These are phyloP conservation scores for Domatiomyces globalis DNA, from an alignment of 2,329 filamentous ascomycete species.

Conservation along the genomic window DNA sequence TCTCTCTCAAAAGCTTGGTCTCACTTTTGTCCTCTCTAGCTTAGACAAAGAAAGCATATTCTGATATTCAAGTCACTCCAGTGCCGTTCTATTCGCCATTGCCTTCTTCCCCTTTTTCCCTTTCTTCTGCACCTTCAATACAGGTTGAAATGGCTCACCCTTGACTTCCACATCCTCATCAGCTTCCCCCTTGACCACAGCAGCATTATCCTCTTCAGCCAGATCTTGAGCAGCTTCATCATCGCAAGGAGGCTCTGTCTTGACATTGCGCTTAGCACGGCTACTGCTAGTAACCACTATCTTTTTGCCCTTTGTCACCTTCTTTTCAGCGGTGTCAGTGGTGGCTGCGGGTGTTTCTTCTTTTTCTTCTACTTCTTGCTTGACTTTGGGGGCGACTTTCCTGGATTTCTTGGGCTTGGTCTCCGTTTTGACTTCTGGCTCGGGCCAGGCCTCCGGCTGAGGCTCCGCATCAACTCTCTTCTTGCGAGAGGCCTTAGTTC, in stretches of 20 bases:
- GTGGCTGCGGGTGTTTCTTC: conserved; percentile 5
- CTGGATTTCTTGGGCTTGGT: conserved; percentile 19
- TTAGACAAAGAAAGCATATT: not conserved
- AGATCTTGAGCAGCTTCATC: conserved; percentile 4
- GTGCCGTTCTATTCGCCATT: conserved; percentile 1
- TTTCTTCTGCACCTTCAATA: conserved; percentile 11
- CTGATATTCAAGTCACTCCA: not conserved
- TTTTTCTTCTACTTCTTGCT: conserved; percentile 18
- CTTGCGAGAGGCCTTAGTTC: conserved; percentile 6
- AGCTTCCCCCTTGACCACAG: conserved; percentile 24
- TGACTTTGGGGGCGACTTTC: conserved; percentile 19
- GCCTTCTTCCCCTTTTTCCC: conserved; percentile 14
- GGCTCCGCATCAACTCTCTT: not conserved
- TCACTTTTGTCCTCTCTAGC: no score
- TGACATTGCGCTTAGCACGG: conserved; percentile 1
- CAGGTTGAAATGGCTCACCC: conserved; percentile 23
- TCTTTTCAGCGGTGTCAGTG: no score
- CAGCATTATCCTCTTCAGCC: not conserved
- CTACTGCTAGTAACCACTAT: not conserved
- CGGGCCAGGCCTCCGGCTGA: not conserved
- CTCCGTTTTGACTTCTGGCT: not conserved
- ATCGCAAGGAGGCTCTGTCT: conserved; percentile 1
- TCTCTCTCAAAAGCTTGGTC: not conserved
- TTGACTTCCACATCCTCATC: conserved; percentile 33
- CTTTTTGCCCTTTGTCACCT: not conserved